These are phyloP conservation scores for Boletus huronensis DNA, from an alignment of 768 basidiomycete species.

Conservation along the genomic window DNA sequence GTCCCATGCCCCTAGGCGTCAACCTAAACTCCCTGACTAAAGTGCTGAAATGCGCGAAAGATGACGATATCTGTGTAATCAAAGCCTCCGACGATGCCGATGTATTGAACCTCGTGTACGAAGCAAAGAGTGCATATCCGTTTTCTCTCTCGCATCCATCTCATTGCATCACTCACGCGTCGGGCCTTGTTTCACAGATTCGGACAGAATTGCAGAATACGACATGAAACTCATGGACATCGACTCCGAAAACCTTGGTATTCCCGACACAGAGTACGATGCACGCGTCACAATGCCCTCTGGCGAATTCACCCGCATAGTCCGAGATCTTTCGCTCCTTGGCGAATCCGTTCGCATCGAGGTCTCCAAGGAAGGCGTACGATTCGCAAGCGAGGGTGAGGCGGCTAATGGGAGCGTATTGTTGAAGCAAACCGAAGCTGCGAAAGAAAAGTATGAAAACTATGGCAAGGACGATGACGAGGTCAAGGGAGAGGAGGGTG, in stretches of 20 bases:
- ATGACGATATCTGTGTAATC: slow-evolving; percentile 88
- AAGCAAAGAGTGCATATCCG: slow-evolving; percentile 70
- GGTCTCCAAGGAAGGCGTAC: slow-evolving; percentile 91
- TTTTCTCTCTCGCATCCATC: neutral
- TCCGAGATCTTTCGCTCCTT: slow-evolving; percentile 83
- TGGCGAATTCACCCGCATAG: slow-evolving; percentile 86
- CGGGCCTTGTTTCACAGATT: slow-evolving; percentile 45
- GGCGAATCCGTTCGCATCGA: slow-evolving; percentile 96
- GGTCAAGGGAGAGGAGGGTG: slow-evolving; percentile 40
- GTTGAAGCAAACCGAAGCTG: slow-evolving; percentile 67
- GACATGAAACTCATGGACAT: slow-evolving; percentile 99
- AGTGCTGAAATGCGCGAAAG: slow-evolving; percentile 95
- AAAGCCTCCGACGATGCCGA: slow-evolving; percentile 92
- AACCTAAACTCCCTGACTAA: slow-evolving; percentile 88
- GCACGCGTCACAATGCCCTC: slow-evolving; percentile 86
- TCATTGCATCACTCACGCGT: neutral
- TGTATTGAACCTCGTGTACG: slow-evolving; percentile 82
- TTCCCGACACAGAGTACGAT: slow-evolving; percentile 97
- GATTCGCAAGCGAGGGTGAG: slow-evolving; percentile 92
- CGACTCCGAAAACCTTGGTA: slow-evolving; percentile 89
- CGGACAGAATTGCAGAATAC: slow-evolving; percentile 94
- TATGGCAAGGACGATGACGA: slow-evolving; percentile 44
- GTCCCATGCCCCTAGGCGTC: slow-evolving; percentile 88
- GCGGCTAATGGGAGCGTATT: slow-evolving; percentile 87
- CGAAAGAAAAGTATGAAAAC: slow-evolving; percentile 37